phyloP scores from a whole-genome alignment of 345 rosid genomes.

The Brassica incana region DNA sequence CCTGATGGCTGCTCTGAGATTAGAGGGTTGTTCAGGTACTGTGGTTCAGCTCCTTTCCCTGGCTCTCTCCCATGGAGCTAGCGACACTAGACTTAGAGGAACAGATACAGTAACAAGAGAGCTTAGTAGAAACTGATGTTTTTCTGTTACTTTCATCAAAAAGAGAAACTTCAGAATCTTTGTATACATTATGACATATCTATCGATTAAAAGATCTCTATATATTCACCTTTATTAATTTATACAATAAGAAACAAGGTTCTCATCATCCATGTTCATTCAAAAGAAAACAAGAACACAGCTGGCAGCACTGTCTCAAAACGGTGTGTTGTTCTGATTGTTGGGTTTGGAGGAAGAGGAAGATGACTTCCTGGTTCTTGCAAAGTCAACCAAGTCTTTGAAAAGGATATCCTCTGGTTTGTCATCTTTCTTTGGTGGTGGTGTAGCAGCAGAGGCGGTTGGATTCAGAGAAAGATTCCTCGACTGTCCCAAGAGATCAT shows the following conservation, averaged over 20 bases:
- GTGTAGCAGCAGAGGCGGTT: slow-evolving; percentile 34
- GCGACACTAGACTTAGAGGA: not conserved
- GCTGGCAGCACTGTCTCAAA: slow-evolving; percentile 41
- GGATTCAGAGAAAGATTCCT: slow-evolving; percentile 64
- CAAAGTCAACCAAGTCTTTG: slow-evolving; percentile 86
- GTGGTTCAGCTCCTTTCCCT: not conserved
- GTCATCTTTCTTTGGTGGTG: slow-evolving; percentile 55
- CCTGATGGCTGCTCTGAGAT: not conserved
- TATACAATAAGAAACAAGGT: slow-evolving; percentile 1
- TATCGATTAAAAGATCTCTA: not conserved
- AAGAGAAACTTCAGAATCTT: slow-evolving; percentile 6
- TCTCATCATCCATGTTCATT: slow-evolving; percentile 20
- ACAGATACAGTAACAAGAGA: not conserved
- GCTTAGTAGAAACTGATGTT: not conserved
- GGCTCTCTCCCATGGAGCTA: not conserved
- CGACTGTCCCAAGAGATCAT: slow-evolving; percentile 61
- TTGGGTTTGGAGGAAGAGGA: slow-evolving; percentile 51
- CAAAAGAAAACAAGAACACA: slow-evolving; percentile 28
- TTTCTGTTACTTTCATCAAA: slow-evolving; percentile 13
- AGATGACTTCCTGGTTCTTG: slow-evolving; percentile 72
- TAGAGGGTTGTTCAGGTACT: not conserved
- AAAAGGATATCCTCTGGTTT: slow-evolving; percentile 85
- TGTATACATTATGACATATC: not conserved
- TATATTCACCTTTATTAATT: slow-evolving; percentile 10
- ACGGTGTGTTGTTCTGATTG: slow-evolving; percentile 51